phyloP scores from a whole-genome alignment of 2,329 filamentous ascomycete species.

The Stachybotrys chartarum region DNA sequence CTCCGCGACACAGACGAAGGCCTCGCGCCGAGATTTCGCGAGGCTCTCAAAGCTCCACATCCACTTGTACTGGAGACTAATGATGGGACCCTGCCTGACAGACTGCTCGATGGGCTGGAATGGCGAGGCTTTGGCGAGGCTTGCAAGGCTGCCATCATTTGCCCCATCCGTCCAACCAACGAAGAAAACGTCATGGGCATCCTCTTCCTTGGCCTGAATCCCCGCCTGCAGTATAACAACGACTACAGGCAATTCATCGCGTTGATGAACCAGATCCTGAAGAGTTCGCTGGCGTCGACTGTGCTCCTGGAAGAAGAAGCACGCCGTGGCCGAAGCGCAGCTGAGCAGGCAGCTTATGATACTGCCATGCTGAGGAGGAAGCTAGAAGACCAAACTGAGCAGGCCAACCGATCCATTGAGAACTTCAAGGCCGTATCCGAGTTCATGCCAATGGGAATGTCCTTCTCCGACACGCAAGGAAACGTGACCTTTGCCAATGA shows the following conservation, averaged over 20 bases:
- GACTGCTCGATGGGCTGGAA: constrained; percentile 50
- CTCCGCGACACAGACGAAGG: constrained; percentile 28
- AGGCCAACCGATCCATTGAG: constrained; percentile 47
- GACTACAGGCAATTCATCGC: constrained; percentile 64
- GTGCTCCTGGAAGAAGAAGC: constrained; percentile 67
- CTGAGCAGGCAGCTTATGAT: constrained; percentile 58
- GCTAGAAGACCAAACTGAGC: constrained; percentile 47
- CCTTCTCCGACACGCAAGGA: constrained; percentile 58
- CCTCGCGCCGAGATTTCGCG: constrained; percentile 30
- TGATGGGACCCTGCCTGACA: constrained; percentile 48
- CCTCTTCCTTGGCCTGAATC: constrained; percentile 63
- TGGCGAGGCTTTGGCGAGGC: constrained; percentile 60
- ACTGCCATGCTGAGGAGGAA: constrained; percentile 60
- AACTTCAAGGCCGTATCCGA: constrained; percentile 66
- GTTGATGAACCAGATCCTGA: constrained; percentile 47
- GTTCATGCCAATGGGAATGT: constrained; percentile 68
- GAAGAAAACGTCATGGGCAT: constrained; percentile 61
- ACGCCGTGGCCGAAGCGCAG: constrained; percentile 38
- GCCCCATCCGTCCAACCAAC: constrained; percentile 61
- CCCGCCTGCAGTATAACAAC: constrained; percentile 63
- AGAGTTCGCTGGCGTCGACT: constrained; percentile 62
- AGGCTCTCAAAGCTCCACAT: constrained; percentile 27
- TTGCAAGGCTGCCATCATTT: constrained; percentile 59
- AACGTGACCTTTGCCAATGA: constrained; percentile 66
- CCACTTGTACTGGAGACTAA: constrained; percentile 33